Base-by-base conservation (phyloP, 2,329 filamentous ascomycete genomes). In the Biscogniauxia marginata region DNA sequence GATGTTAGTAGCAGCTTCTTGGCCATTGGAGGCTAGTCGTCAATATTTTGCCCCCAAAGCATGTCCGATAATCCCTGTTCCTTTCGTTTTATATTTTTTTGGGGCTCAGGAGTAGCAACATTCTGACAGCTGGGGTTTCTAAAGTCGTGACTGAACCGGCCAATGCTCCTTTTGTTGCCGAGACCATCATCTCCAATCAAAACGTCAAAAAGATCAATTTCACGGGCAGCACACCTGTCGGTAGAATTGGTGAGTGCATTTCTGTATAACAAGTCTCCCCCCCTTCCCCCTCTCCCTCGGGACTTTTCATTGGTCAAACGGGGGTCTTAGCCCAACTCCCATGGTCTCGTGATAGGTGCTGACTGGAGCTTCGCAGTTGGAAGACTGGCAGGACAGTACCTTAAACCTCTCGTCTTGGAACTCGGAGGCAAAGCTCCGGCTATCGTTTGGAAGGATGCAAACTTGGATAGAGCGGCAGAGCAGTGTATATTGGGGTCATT, bases 391-490 rank as follows among this genome's bases (percentile, higher is more conserved):
- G 87, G 86, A 16, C 83, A 85, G 65, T 74, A 84, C 67, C 75
- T 89, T 49, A 91, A 90, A 74, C 86, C 86, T 0, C 79, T 84
- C 20, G 75, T 90, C 3, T 77, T 90, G 68, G 88, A 91, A 70
- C 77, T 90, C 0, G 88, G 88, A 3, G 87, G 88, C 46, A 91
- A 90, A 68, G 85, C 86, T 0, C 82, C 82, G 1, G 81, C 84
- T 1, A 80, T 90, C 53, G 81, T 90, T 1, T 79, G 87, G 61
- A 83, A 86, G 39, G 87, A 90, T 67, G 87, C 87, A 11, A 77
- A 90, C 63, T 63, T 90, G 46, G 77, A 85, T 19, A 78, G 80
- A 43, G 86, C 87, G 1, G 87, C 85, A 0, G 73, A 77, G 53
- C 79, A 81, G 57, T 84, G 83, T 55, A 78, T 81, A 0, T 69